phyloP scores from a whole-genome alignment of 768 basidiomycete species.

The Mycena leptocephala region DNA sequence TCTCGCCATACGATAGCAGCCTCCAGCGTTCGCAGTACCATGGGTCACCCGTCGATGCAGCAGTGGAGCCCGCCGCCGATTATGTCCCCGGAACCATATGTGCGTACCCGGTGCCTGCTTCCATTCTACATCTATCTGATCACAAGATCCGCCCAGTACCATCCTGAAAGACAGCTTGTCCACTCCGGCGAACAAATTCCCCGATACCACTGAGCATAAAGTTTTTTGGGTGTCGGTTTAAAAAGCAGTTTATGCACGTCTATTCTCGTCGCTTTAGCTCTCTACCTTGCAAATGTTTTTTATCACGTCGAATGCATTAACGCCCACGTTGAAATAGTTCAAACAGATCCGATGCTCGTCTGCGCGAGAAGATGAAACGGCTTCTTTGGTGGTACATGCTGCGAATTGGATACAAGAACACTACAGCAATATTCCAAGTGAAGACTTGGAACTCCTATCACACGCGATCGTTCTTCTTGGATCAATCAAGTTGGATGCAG shows the following conservation, averaged over 20 bases:
- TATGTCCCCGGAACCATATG: slow-evolving; percentile 77
- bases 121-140: slow-evolving; percentile 1
- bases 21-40: slow-evolving; percentile 63
- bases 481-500: no score
- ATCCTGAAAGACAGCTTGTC: slow-evolving; percentile 45
- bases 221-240: slow-evolving; percentile 14
- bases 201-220: slow-evolving; percentile 38
- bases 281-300: slow-evolving; percentile 10
- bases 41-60: slow-evolving; percentile 64
- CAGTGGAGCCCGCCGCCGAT: slow-evolving; percentile 72
- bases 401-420: not conserved
- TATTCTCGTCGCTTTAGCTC: not conserved
- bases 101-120: slow-evolving; percentile 55
- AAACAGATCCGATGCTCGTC: no score
- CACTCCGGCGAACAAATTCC: slow-evolving; percentile 31
- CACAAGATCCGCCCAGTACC: slow-evolving; percentile 36
- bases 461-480: not conserved
- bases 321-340: no score
- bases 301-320: slow-evolving; percentile 22
- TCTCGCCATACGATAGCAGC: slow-evolving; percentile 57
- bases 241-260: slow-evolving; percentile 19
- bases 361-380: not conserved
- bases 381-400: not conserved
- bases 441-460: not conserved
- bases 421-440: not conserved